A percentile compares a stretch with the other conserved stretches of the same genome.
These are phyloP conservation scores for Solanum piurae DNA, from an alignment of 257 asterid species.

Conservation along the genomic window DNA sequence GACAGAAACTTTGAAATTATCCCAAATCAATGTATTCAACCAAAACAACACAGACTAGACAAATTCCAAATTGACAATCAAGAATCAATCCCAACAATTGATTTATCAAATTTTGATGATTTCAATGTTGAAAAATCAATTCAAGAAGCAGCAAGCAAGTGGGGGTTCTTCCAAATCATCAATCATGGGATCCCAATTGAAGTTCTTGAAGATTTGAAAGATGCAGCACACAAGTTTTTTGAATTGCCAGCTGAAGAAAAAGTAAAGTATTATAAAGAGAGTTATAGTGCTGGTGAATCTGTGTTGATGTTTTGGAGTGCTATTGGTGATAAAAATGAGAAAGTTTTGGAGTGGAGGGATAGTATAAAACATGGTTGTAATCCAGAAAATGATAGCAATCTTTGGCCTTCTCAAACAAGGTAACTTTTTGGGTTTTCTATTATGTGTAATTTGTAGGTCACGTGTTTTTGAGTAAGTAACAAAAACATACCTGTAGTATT, in stretches of 20 bases:
- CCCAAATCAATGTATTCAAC: slow-evolving; percentile 28
- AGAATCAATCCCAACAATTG: slow-evolving; percentile 37
- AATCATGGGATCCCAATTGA: slow-evolving; percentile 43
- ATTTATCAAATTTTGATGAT: slow-evolving; percentile 30
- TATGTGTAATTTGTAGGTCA: not conserved
- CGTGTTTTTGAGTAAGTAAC: not conserved
- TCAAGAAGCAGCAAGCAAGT: slow-evolving; percentile 34
- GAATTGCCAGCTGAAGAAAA: slow-evolving; percentile 39
- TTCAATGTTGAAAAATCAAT: slow-evolving; percentile 14
- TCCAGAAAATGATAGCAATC: slow-evolving; percentile 2
- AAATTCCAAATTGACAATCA: not conserved
- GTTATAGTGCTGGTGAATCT: slow-evolving; percentile 14
- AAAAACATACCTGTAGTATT: not conserved
- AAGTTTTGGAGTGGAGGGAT: slow-evolving; percentile 51
- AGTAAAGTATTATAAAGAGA: slow-evolving; percentile 35
- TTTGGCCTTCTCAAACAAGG: slow-evolving; percentile 7
- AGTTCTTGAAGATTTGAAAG: slow-evolving; percentile 30
- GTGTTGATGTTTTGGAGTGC: slow-evolving; percentile 16
- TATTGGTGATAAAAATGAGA: slow-evolving; percentile 14
- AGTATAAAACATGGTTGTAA: slow-evolving; percentile 24
- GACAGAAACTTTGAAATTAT: slow-evolving; percentile 14
- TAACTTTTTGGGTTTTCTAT: not conserved
- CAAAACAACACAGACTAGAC: slow-evolving; percentile 23
- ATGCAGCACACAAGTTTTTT: slow-evolving; percentile 28
- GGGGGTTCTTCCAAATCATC: slow-evolving; percentile 52